Base-by-base conservation (phyloP, 2,329 filamentous ascomycete genomes). In the Mycogone perniciosa region DNA sequence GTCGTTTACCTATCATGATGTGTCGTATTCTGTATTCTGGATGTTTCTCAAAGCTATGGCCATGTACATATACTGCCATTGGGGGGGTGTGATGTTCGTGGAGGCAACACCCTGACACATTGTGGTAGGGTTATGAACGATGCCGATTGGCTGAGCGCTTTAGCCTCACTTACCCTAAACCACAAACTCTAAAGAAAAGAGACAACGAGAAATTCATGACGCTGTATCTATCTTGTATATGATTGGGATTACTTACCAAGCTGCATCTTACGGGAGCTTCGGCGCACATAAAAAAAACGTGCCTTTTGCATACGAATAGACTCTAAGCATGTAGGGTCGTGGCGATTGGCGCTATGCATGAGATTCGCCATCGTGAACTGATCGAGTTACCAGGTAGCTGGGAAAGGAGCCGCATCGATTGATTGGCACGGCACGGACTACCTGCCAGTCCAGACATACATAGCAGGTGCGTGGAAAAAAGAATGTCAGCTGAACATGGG, bases 321-420 rank as follows among this genome's bases (percentile, higher is more conserved):
- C 20, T 38, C n/a, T 6, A 7, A 38, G 35, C 9, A 4, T n/a
- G 35, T 6, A 29, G 44, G 39, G 20, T 39, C 31, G 50, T 51
- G 50, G 44, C 50, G n/a, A 44, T 48, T 38, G 40, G 20, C 20
- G 27, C 42, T 26, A 27, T 44, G 42, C 42, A 38, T n/a, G 13
- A 46, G 48, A 50, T 50, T 50, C 35, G 48, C 48, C 37, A 45
- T 41, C 13, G 33, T 45, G 31, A 45, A 11, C 37, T 45, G 34
- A 41, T 35, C 30, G 43, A 41, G 8, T 31, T 35, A 41, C 48
- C 48, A 50, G 48, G 48, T 50, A 46, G 37, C 48, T 50, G 48
- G 48, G 48, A 51, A 51, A 38, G 44, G 50, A 51, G 50, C 50
- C 50, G 50, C 44, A 47, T 51, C 44, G 44, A 45, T 42, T 44